These are phyloP conservation scores for Metschnikowia proteae DNA, from an alignment of 805 yeast species.

Conservation along the genomic window DNA sequence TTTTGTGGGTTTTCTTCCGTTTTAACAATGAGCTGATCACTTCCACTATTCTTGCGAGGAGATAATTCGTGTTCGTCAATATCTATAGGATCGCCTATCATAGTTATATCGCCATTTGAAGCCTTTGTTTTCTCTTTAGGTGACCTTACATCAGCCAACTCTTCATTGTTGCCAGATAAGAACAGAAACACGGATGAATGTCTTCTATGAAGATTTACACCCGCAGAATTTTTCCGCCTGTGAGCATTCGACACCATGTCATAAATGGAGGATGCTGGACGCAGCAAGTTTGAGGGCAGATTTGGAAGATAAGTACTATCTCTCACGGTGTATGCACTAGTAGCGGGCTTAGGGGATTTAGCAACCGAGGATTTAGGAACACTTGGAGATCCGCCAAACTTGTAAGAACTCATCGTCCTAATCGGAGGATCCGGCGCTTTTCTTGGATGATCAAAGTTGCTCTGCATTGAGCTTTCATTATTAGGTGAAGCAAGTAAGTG, in stretches of 20 bases:
- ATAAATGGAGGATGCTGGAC: slow-evolving; percentile 53
- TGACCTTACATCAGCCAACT: slow-evolving; percentile 1
- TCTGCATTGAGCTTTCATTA: slow-evolving; percentile 6
- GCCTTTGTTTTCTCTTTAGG: slow-evolving; percentile 1
- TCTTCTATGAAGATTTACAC: slow-evolving; percentile 45
- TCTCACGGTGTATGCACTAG: slow-evolving; percentile 21
- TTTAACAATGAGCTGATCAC: slow-evolving; percentile 32
- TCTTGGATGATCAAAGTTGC: slow-evolving; percentile 59
- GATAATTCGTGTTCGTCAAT: slow-evolving; percentile 32
- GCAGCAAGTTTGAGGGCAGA: slow-evolving; percentile 15
- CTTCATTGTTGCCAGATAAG: slow-evolving; percentile 33
- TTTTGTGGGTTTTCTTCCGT: slow-evolving; percentile 10
- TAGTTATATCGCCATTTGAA: slow-evolving; percentile 9
- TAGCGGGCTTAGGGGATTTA: background rate
- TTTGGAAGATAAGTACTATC: slow-evolving; percentile 16
- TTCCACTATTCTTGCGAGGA: slow-evolving; percentile 30
- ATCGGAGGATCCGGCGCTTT: slow-evolving; percentile 69
- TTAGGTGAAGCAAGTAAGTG: slow-evolving; percentile 1
- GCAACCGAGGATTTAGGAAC: background rate
- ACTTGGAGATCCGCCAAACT: slow-evolving; percentile 29
- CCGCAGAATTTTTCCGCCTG: slow-evolving; percentile 30
- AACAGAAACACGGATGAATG: slow-evolving; percentile 60
- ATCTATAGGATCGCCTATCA: slow-evolving; percentile 23
- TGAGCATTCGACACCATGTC: slow-evolving; percentile 33
- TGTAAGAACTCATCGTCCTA: slow-evolving; percentile 27